A percentile compares a stretch with the other conserved stretches of the same genome.
phyloP scores from a whole-genome alignment of 345 rosid genomes.

The Hibiscus tridactylites region DNA sequence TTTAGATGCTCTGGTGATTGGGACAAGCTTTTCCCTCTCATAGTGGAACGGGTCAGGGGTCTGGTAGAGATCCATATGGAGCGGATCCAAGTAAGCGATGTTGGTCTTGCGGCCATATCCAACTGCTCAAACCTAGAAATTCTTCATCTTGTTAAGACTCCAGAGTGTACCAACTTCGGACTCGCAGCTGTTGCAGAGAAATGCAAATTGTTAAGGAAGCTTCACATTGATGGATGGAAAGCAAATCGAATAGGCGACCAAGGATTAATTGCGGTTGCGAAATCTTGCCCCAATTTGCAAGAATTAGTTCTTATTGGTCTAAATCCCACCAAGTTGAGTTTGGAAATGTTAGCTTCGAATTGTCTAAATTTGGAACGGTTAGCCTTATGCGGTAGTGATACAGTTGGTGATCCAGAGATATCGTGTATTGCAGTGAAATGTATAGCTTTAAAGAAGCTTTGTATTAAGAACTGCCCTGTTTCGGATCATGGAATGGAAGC shows the following conservation, averaged over 20 bases:
- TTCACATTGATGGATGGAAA: slow-evolving; percentile 71
- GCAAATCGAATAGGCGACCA: slow-evolving; percentile 58
- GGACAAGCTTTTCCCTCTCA: slow-evolving; percentile 49
- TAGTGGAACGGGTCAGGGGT: slow-evolving; percentile 29
- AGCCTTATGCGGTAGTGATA: slow-evolving; percentile 68
- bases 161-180: slow-evolving; percentile 55
- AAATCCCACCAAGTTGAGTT: slow-evolving; percentile 48
- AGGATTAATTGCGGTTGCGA: slow-evolving; percentile 46
- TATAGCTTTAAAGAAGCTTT: slow-evolving; percentile 62
- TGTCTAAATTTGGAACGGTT: slow-evolving; percentile 59
- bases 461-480: slow-evolving; percentile 59
- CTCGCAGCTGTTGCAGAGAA: slow-evolving; percentile 41
- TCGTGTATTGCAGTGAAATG: slow-evolving; percentile 64
- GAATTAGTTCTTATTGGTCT: slow-evolving; percentile 68
- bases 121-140: slow-evolving; percentile 53
- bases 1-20: slow-evolving; percentile 79
- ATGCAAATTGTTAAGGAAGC: slow-evolving; percentile 59
- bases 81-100: slow-evolving; percentile 60
- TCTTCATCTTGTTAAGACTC: slow-evolving; percentile 65
- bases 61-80: slow-evolving; percentile 66
- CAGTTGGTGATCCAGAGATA: slow-evolving; percentile 58
- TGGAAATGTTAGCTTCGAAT: slow-evolving; percentile 50
- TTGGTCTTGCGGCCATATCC: slow-evolving; percentile 44
- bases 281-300: slow-evolving; percentile 52
- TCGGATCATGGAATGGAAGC: slow-evolving; percentile 64